Conservation (phyloP, 2,329 filamentous ascomycete genomes). For the Pyricularia sp. region DNA sequence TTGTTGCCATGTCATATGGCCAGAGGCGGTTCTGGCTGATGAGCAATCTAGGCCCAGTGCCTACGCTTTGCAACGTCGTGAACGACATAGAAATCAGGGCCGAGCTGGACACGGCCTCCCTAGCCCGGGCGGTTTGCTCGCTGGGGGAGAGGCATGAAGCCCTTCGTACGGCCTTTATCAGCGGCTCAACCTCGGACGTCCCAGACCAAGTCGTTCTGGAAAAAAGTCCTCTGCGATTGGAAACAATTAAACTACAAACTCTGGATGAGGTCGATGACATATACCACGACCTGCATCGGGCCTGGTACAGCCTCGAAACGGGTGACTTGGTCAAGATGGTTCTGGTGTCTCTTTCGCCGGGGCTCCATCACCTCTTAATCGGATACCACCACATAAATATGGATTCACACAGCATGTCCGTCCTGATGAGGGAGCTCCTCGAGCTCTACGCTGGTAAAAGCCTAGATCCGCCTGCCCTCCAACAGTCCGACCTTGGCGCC, state of each 20-base stretch:
- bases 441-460: background rate
- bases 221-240: background rate
- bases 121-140: conserved; percentile 9
- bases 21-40: conserved; percentile 30
- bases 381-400: conserved; percentile 1
- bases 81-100: conserved; percentile 19
- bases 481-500: background rate
- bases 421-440: background rate
- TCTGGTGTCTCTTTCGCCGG: background rate
- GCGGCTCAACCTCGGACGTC: background rate
- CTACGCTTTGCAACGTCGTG: conserved; percentile 26
- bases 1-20: conserved; percentile 20
- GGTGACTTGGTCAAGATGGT: background rate
- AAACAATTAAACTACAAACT: background rate
- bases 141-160: conserved; percentile 18
- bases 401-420: background rate
- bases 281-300: background rate
- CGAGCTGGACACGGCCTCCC: conserved; percentile 13
- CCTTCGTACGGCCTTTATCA: conserved; percentile 19
- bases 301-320: background rate
- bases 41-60: conserved; percentile 18
- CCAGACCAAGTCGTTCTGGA: conserved; percentile 5
- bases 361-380: background rate
- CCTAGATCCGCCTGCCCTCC: background rate
- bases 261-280: background rate